Conservation (phyloP, 2,329 filamentous ascomycete species). For the Colletotrichum sp. region DNA sequence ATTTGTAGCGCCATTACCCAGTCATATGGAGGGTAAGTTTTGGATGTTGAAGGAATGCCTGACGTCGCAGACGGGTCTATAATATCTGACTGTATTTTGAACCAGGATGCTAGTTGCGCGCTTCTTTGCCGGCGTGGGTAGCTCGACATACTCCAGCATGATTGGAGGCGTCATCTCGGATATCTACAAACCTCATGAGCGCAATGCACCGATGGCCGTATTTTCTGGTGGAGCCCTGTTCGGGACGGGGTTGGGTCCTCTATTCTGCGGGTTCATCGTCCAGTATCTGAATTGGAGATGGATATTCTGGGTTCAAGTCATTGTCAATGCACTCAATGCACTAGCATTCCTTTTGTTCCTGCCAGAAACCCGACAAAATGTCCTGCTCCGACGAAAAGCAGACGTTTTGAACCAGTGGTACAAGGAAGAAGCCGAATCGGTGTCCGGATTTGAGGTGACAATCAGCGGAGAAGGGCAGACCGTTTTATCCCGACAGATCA, state of each 20-base stretch:
- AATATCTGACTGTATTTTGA: not conserved
- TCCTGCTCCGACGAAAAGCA: constrained; percentile 79
- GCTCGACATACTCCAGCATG: constrained; percentile 82
- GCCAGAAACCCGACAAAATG: constrained; percentile 80
- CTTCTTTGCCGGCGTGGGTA: constrained; percentile 77
- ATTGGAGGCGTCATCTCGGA: constrained; percentile 89
- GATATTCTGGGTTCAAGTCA: constrained; percentile 58
- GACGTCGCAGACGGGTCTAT: not conserved
- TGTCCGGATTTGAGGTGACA: not conserved
- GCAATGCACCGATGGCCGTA: constrained; percentile 88
- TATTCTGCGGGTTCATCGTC: not conserved
- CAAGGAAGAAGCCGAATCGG: constrained; percentile 65
- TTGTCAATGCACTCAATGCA: constrained; percentile 66
- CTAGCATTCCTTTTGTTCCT: constrained; percentile 71
- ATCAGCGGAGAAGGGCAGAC: not conserved
- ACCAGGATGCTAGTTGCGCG: constrained; percentile 72
- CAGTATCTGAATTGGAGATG: constrained; percentile 33
- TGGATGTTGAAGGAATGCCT: not conserved
- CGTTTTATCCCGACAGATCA: constrained; percentile 53
- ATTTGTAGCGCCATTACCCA: constrained; percentile 74
- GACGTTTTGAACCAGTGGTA: constrained; percentile 79
- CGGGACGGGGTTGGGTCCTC: constrained; percentile 61
- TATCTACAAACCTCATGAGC: constrained; percentile 76
- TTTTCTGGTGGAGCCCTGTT: constrained; percentile 79
- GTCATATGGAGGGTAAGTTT: constrained; percentile 56